phyloP scores from a whole-genome alignment of 345 rosid species.

The Cardamine occulta region DNA sequence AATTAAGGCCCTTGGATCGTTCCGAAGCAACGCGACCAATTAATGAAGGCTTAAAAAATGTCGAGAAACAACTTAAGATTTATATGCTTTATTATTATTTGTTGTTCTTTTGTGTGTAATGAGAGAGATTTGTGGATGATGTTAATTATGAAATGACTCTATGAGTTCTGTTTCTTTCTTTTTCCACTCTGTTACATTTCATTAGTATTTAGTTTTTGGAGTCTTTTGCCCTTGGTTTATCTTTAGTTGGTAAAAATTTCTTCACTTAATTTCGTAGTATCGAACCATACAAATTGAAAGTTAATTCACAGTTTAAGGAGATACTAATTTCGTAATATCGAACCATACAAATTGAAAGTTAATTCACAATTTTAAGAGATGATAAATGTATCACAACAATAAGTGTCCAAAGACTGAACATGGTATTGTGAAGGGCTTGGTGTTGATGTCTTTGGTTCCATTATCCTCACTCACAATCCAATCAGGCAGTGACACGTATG shows the following conservation, averaged over 20 bases:
- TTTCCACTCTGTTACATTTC: not conserved
- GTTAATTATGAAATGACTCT: slow-evolving; percentile 19
- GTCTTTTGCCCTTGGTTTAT: not conserved
- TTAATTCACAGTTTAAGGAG: not conserved
- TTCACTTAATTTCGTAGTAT: not conserved
- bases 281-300: not conserved
- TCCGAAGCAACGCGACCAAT: slow-evolving; percentile 67
- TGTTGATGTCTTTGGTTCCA: not conserved
- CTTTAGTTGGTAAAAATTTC: not conserved
- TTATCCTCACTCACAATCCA: not conserved
- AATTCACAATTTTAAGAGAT: not conserved
- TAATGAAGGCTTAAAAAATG: slow-evolving; percentile 29
- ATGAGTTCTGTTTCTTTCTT: not conserved
- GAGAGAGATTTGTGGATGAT: slow-evolving; percentile 27
- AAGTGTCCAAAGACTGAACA: not conserved
- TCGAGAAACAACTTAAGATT: slow-evolving; percentile 26
- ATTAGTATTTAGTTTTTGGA: slow-evolving; percentile 1
- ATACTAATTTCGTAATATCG: not conserved
- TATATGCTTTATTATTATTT: slow-evolving; percentile 12
- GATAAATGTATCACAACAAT: not conserved
- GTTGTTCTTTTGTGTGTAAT: slow-evolving; percentile 35
- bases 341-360: not conserved
- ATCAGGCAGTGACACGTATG: not conserved
- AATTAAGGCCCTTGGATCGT: slow-evolving; percentile 69
- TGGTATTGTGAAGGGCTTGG: not conserved